A percentile compares a stretch with the other conserved stretches of the same genome.
phyloP scores from a whole-genome alignment of 106 monocot genomes.

The Platanthera guangdongensis region DNA sequence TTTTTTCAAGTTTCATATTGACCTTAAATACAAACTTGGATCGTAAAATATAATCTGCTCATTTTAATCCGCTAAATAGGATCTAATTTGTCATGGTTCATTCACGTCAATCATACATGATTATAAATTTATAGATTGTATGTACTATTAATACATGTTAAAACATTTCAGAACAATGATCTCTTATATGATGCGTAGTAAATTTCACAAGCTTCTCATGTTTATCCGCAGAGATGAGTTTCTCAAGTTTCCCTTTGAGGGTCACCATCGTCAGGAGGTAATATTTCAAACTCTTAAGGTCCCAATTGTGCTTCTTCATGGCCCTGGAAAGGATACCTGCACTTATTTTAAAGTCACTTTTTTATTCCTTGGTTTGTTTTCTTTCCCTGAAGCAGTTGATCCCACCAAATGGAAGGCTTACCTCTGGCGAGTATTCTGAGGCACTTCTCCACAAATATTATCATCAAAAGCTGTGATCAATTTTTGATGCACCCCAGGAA shows the following conservation, averaged over 20 bases:
- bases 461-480: conserved; percentile 9
- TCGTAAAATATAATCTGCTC: too few relatives aligned
- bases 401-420: conserved; percentile 49
- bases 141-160: too few relatives aligned
- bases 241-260: conserved; percentile 31
- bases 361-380: background rate
- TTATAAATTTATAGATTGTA: too few relatives aligned
- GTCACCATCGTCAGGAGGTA: conserved; percentile 46
- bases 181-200: too few relatives aligned
- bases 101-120: too few relatives aligned
- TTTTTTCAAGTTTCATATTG: too few relatives aligned
- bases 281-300: background rate
- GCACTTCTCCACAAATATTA: conserved; percentile 61
- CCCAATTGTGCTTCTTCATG: background rate
- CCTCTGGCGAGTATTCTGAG: conserved; percentile 84
- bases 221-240: conserved; percentile 32
- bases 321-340: background rate
- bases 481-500: too few relatives aligned
- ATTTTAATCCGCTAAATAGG: too few relatives aligned
- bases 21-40: too few relatives aligned
- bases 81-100: too few relatives aligned
- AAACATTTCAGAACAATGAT: too few relatives aligned
- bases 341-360: background rate
- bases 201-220: background rate
- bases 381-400: conserved; percentile 38